phyloP scores from a whole-genome alignment of 2,329 filamentous ascomycete genomes.

The Aureobasidium zeae region DNA sequence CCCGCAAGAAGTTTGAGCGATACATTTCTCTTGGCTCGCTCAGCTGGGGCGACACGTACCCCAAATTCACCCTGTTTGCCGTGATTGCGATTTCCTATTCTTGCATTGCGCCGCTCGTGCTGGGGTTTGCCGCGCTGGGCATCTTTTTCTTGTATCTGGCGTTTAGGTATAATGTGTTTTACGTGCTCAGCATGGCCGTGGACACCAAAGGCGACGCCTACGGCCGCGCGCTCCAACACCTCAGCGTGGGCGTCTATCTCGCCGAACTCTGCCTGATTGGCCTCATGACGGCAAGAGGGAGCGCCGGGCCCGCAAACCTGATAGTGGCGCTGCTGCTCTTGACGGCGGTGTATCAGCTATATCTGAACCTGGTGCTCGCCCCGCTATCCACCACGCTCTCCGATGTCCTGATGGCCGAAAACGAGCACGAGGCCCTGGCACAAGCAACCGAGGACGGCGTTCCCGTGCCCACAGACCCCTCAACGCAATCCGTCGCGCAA shows the following conservation, averaged over 20 bases:
- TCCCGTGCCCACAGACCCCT: conserved; percentile 20
- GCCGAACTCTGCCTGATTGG: conserved; percentile 39
- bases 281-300: conserved; percentile 34
- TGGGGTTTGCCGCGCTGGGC: conserved; percentile 36
- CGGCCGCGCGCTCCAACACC: conserved; percentile 35
- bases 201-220: conserved; percentile 38
- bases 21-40: conserved; percentile 33
- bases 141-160: conserved; percentile 38
- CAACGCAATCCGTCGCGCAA: conserved; percentile 16
- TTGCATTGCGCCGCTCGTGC: conserved; percentile 37
- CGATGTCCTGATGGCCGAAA: conserved; percentile 19
- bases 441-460: conserved; percentile 22
- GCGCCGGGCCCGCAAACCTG: conserved; percentile 34
- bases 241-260: conserved; percentile 38
- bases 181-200: conserved; percentile 35
- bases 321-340: conserved; percentile 32
- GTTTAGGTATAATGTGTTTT: conserved; percentile 42
- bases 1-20: conserved; percentile 37
- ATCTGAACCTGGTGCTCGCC: conserved; percentile 26
- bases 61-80: conserved; percentile 30
- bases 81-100: conserved; percentile 37
- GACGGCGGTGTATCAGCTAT: conserved; percentile 35
- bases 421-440: conserved; percentile 5
- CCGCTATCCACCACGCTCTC: conserved; percentile 27
- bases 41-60: conserved; percentile 36